Evolutionary conservation across 345 rosid genomes (phyloP).

Genomic region (Ailanthus altissimus): DNA sequence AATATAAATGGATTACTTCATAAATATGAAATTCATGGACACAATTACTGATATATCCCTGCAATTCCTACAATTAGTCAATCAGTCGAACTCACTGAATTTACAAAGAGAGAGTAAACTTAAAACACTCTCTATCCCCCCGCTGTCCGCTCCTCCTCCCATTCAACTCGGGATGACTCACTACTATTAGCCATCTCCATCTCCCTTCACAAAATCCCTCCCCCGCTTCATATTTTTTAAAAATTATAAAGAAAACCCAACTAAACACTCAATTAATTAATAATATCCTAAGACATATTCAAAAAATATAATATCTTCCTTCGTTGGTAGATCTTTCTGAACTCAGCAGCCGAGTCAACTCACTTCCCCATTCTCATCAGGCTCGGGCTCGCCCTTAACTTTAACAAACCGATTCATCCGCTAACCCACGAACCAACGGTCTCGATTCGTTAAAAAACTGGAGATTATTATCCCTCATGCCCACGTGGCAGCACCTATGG

Average conservation of each 20-base stretch:
- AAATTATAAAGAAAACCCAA: not conserved
- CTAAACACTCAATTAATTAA: not conserved
- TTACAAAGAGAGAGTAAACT: constrained; percentile 30
- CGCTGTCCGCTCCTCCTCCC: not conserved
- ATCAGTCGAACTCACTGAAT: constrained; percentile 27
- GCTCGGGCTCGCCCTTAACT: no score
- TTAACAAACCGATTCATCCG: constrained; percentile 37
- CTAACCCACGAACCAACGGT: constrained; percentile 61
- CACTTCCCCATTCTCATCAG: not conserved
- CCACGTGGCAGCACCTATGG: constrained; percentile 58
- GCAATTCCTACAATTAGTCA: constrained; percentile 27
- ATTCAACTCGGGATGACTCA: constrained; percentile 45
- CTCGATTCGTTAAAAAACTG: constrained; percentile 48
- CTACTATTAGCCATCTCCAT: constrained; percentile 41
- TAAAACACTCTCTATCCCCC: not conserved
- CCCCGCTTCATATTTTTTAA: not conserved
- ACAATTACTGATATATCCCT: not conserved
- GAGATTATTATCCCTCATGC: constrained; percentile 27
- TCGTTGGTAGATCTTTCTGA: not conserved
- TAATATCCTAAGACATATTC: not conserved
- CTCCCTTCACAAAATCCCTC: not conserved
- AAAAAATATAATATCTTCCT: not conserved
- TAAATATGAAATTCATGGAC: not conserved
- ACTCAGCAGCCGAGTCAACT: constrained; percentile 34
- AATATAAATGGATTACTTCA: not conserved